Base-by-base conservation (phyloP, 805 yeast species). In the Metschnikowia kunwiensis region DNA sequence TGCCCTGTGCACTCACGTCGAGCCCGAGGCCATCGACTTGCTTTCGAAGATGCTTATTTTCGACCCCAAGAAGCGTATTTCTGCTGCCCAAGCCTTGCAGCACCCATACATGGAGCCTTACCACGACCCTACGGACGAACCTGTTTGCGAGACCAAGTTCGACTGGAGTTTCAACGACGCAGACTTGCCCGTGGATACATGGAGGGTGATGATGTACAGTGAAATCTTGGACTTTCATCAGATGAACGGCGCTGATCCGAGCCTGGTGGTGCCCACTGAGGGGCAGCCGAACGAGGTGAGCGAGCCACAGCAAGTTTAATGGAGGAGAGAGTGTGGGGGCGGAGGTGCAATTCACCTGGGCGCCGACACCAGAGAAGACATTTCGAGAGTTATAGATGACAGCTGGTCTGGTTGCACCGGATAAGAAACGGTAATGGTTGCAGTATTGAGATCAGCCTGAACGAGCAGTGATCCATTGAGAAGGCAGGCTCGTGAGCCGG, bases 131-230 rank as follows among this genome's bases (percentile, higher is more conserved):
- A 77, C 88, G 4, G 99, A 93, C 63, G 99, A 93, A 65, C 98
- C 99, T 1, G 83, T 77, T 5, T 96, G 97, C 20, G 86, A 80
- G 32, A 86, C 83, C 49, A 84, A 83, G 58, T 93, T 93, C 54
- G 98, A 93, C 63, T 93, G 99, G 99, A 82, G 93, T 54, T 91
- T 91, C 63, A 91, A 93, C 60, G 97, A 94, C 51, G 97, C 96
- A 0, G 98, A 91, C 62, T 73, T 91, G 52, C 97, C 97, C 3
- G 93, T 93, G 12, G 97, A 93, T 55, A 87, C 96, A 10, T 91
- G 98, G 98, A 80, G 95, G 67, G 95, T 88, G 13, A 91, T 93
- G 97, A 91, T 93, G 96, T 93, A 93, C 65, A 83, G 95, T 35
- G 98, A 91, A 65, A 93, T 91, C 44, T 71, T 93, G 49, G 97